Conservation (phyloP, 805 yeast species). For the Cyberlindnera amylophila region DNA sequence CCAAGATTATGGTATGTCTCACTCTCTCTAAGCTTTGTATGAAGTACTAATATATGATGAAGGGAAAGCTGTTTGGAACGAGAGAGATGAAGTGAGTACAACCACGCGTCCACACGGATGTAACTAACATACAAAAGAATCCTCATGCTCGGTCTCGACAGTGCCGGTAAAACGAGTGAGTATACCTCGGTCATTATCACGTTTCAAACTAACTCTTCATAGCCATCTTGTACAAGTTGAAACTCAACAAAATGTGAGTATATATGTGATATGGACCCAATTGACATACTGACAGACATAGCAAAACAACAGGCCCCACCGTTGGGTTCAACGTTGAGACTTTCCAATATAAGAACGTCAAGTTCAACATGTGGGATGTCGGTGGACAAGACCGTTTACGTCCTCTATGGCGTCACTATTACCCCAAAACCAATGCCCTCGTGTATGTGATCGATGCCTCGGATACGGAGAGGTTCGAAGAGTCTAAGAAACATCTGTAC, state of each 20-base stretch:
- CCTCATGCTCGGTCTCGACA: slow-evolving; percentile 87
- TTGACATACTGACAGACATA: background rate
- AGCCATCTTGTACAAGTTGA: slow-evolving; percentile 75
- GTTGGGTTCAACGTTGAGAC: slow-evolving; percentile 93
- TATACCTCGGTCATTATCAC: background rate
- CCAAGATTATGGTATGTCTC: slow-evolving; percentile 28
- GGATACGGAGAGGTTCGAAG: slow-evolving; percentile 67
- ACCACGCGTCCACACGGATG: too few relatives aligned
- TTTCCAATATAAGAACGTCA: slow-evolving; percentile 73
- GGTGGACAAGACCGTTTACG: slow-evolving; percentile 94
- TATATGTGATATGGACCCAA: too few relatives aligned
- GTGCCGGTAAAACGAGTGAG: slow-evolving; percentile 78
- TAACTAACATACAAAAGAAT: slow-evolving; percentile 36
- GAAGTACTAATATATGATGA: slow-evolving; percentile 2
- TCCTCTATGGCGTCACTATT: slow-evolving; percentile 94
- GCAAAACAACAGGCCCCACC: slow-evolving; percentile 78
- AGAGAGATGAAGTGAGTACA: slow-evolving; percentile 40
- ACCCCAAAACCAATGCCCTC: slow-evolving; percentile 87
- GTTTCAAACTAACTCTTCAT: background rate
- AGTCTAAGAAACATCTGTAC: slow-evolving; percentile 72
- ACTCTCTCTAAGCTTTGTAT: background rate
- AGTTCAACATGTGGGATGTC: slow-evolving; percentile 90
- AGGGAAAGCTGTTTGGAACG: slow-evolving; percentile 48
- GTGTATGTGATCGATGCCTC: slow-evolving; percentile 87
- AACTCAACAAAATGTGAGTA: slow-evolving; percentile 56